Evolutionary conservation across 2,329 filamentous ascomycete species (phyloP).

Genomic region (Raffaelea arxii): DNA sequence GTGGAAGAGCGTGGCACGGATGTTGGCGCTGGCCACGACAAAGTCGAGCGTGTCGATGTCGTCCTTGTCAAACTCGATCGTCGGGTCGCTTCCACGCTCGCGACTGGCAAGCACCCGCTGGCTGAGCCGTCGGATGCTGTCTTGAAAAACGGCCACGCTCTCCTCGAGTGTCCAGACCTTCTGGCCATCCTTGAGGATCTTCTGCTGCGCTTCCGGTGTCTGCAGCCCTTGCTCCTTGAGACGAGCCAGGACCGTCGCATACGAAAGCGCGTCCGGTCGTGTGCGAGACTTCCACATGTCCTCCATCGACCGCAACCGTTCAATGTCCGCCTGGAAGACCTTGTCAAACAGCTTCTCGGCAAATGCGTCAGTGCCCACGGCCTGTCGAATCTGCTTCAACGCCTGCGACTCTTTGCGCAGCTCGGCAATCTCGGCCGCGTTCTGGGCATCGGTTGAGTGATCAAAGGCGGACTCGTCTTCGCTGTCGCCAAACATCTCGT

Average conservation of each 20-base stretch:
- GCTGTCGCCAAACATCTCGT: conserved; percentile 85
- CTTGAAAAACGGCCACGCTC: conserved; percentile 76
- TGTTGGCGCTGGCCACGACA: conserved; percentile 80
- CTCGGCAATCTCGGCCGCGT: conserved; percentile 79
- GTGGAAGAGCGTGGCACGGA: conserved; percentile 79
- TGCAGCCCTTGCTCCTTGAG: conserved; percentile 36
- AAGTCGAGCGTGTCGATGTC: conserved; percentile 93
- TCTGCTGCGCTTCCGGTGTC: conserved; percentile 26
- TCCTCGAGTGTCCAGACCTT: conserved; percentile 72
- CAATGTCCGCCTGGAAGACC: conserved; percentile 79
- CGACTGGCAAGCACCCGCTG: conserved; percentile 55
- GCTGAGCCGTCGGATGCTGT: conserved; percentile 71
- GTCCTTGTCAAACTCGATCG: conserved; percentile 91
- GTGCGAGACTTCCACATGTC: conserved; percentile 91
- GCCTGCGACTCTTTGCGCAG: conserved; percentile 75
- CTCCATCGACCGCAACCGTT: conserved; percentile 73
- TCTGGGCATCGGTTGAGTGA: conserved; percentile 69
- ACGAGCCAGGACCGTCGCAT: conserved; percentile 47
- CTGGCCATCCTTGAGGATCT: conserved; percentile 58
- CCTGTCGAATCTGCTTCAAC: conserved; percentile 69
- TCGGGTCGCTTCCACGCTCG: conserved; percentile 43
- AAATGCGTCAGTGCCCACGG: conserved; percentile 72
- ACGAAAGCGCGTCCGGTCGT: conserved; percentile 64
- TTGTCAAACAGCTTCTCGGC: conserved; percentile 79
- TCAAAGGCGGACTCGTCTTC: conserved; percentile 81